phyloP scores from a whole-genome alignment of 257 asterid species.

The Plantago elongata region DNA sequence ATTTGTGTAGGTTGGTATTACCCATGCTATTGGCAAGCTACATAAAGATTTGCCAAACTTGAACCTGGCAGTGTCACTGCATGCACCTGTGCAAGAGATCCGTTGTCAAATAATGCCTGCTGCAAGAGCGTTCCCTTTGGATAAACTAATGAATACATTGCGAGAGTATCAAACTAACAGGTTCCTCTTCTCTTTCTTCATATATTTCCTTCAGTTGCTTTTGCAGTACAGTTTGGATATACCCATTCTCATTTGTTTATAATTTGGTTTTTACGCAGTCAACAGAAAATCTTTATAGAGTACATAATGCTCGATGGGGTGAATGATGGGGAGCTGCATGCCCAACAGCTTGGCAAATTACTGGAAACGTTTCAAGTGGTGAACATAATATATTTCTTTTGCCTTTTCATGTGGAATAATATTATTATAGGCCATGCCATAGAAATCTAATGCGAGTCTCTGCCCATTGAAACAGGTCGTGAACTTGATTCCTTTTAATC shows the following conservation, averaged over 20 bases:
- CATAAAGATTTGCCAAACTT: constrained; percentile 70
- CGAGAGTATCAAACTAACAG: constrained; percentile 70
- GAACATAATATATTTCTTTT: constrained; percentile 17
- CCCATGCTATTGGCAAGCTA: constrained; percentile 77
- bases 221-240: too few species aligned
- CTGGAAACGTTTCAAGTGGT: constrained; percentile 72
- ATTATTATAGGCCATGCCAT: not conserved
- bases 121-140: constrained; percentile 93
- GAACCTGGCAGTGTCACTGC: constrained; percentile 91
- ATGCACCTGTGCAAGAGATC: constrained; percentile 90
- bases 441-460: constrained; percentile 5
- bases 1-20: constrained; percentile 74
- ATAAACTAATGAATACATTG: constrained; percentile 71
- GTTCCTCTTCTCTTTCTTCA: constrained; percentile 30
- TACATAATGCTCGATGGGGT: constrained; percentile 96
- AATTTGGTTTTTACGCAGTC: constrained; percentile 51
- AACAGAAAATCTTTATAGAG: constrained; percentile 88
- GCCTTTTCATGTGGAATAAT: not conserved
- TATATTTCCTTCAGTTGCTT: constrained; percentile 6
- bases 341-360: constrained; percentile 88
- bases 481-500: constrained; percentile 93
- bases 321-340: constrained; percentile 86
- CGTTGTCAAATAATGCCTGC: constrained; percentile 99
- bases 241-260: constrained; percentile 18
- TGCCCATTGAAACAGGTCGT: constrained; percentile 56